phyloP scores from a whole-genome alignment of 1,284 basidiomycete species.

The Pterulicium gracile region DNA sequence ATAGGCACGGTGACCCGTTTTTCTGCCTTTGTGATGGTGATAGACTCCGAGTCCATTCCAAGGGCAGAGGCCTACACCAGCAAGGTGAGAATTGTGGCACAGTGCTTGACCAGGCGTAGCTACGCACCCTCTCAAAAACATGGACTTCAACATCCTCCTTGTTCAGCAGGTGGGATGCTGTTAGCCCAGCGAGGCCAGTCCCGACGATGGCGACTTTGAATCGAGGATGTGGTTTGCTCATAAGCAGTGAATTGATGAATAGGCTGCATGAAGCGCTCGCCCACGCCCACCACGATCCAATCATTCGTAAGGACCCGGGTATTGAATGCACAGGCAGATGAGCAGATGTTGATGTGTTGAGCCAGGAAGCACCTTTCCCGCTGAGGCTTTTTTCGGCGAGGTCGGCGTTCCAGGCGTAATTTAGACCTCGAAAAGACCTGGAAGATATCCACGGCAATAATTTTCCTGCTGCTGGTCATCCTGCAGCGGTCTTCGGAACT shows the following conservation, averaged over 20 bases:
- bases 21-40: conserved; percentile 28
- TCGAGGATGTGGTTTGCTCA: background rate
- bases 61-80: conserved; percentile 29
- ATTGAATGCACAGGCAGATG: no score
- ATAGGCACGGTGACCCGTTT: conserved; percentile 67
- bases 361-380: no score
- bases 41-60: conserved; percentile 49
- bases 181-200: conserved; percentile 61
- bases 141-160: conserved; percentile 47
- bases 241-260: background rate
- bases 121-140: conserved; percentile 59
- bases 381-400: no score
- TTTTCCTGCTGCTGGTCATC: no score
- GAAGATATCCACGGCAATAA: no score
- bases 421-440: no score
- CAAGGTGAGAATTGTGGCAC: conserved; percentile 11
- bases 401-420: no score
- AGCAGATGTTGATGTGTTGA: no score
- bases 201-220: conserved; percentile 61
- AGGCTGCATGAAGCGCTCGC: conserved; percentile 39
- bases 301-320: no score
- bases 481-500: no score
- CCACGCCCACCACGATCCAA: conserved; percentile 53
- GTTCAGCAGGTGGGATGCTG: conserved; percentile 50
- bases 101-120: background rate